These are phyloP conservation scores for Colletotrichum sojae DNA, from an alignment of 2,329 filamentous ascomycete genomes.

Conservation along the genomic window DNA sequence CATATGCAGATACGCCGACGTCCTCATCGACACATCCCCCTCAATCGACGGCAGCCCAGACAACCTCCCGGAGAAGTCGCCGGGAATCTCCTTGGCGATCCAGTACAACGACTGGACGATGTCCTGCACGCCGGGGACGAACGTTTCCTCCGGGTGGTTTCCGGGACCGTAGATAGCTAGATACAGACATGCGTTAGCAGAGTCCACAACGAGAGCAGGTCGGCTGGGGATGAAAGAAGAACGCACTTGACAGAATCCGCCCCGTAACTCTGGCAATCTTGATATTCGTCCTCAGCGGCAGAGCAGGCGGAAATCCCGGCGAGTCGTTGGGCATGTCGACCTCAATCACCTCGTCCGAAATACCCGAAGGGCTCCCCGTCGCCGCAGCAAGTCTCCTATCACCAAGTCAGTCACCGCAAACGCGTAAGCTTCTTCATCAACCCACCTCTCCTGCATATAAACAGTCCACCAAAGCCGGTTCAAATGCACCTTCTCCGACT, in stretches of 20 bases:
- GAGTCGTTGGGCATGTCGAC: constrained; percentile 33
- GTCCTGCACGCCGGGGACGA: constrained; percentile 50
- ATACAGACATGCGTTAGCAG: too few relatives aligned
- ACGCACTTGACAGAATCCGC: constrained; percentile 25
- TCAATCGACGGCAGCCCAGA: constrained; percentile 36
- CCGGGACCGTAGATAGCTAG: constrained; percentile 50
- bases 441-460: constrained; percentile 41
- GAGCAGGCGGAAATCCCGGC: constrained; percentile 14
- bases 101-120: constrained; percentile 46
- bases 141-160: constrained; percentile 47
- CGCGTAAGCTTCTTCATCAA: neutral
- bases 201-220: too few relatives aligned
- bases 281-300: constrained; percentile 27
- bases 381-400: constrained; percentile 38
- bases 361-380: constrained; percentile 31
- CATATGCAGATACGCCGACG: constrained; percentile 49
- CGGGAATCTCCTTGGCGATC: constrained; percentile 43
- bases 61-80: constrained; percentile 42
- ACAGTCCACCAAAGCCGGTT: constrained; percentile 41
- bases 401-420: neutral
- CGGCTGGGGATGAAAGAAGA: too few relatives aligned
- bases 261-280: constrained; percentile 34
- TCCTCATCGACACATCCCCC: constrained; percentile 47
- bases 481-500: constrained; percentile 36
- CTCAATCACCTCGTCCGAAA: constrained; percentile 29